Base-by-base conservation (phyloP, 768 basidiomycete genomes). In the Austroboletus festivus region DNA sequence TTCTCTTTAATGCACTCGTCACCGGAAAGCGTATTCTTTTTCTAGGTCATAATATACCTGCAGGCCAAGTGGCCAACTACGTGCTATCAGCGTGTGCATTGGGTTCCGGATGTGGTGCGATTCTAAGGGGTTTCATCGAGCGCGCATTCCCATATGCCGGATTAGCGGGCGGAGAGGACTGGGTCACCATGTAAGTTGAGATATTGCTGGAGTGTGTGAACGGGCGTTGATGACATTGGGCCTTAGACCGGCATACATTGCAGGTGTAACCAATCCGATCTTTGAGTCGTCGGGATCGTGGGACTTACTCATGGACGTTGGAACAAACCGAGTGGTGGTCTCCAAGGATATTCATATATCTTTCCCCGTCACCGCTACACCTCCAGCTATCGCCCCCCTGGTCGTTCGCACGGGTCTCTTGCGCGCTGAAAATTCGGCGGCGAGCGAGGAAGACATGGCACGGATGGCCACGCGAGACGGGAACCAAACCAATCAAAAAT, bases 21-120 rank as follows among this genome's bases (percentile, higher is more conserved):
- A 96, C 95, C 0, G 86, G 89, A 44, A 96, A 97, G 59, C 86
- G 94, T n/a, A 89, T 98, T 54, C 86, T 98, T 54, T 97, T 98
- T 70, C 71, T 98, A 46, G 93, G 94, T 0, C 86, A 96, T 61
- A 86, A 80, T 60, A 80, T 87, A 54, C 90, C 93, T 30, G 94
- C 95, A 1, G 87, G 89, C 12, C 82, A 88, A 61, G 93, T 98
- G 21, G 90, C 93, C 41, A 84, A 80, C 55, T 91, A 90, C 64
- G 96, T 99, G 6, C 76, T 98, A 13, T 88, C 94, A 5, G 93
- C 96, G 2, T 97, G 94, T 65, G 92, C 95, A 5, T 73, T 99
- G 5, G 93, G 84, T 1, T 92, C 89, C 12, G 95, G 95, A 7
- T 91, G 91, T 57, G 95, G 96, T 0, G 80, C 79, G 19, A 71